Evolutionary conservation across 1,284 basidiomycete species (phyloP).

Genomic region (Melampsora larici-populina): DNA sequence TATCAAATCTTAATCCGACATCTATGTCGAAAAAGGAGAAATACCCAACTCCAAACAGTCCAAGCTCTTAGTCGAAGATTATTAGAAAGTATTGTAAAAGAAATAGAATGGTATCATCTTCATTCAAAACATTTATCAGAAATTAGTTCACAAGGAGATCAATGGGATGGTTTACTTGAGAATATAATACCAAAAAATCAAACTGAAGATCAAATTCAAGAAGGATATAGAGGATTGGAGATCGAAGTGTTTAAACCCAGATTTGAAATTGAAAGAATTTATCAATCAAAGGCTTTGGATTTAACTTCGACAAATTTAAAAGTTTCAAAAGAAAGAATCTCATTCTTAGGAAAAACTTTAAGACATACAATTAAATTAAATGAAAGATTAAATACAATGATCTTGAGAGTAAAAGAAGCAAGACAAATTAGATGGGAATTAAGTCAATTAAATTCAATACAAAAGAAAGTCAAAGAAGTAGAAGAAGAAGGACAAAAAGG

Average conservation of each 20-base stretch:
- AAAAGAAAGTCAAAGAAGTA: background rate
- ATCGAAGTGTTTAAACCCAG: background rate
- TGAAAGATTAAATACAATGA: slow-evolving; percentile 7
- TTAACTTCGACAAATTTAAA: background rate
- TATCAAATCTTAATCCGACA: slow-evolving; percentile 14
- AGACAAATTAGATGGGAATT: slow-evolving; percentile 21
- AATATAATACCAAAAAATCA: background rate
- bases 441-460: background rate
- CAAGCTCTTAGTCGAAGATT: background rate
- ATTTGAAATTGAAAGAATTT: background rate
- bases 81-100: slow-evolving; percentile 2
- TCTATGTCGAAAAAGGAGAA: slow-evolving; percentile 21
- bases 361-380: background rate
- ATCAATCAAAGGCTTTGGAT: background rate
- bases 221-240: background rate
- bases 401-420: slow-evolving; percentile 6
- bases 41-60: slow-evolving; percentile 25
- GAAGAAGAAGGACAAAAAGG: background rate
- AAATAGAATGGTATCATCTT: slow-evolving; percentile 8
- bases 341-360: slow-evolving; percentile 25
- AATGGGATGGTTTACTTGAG: background rate
- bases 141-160: background rate
- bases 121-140: background rate
- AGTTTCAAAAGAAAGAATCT: slow-evolving; percentile 6
- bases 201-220: background rate